Conservation (phyloP, 2,329 filamentous ascomycete species). For the Aspergillus sp. region DNA sequence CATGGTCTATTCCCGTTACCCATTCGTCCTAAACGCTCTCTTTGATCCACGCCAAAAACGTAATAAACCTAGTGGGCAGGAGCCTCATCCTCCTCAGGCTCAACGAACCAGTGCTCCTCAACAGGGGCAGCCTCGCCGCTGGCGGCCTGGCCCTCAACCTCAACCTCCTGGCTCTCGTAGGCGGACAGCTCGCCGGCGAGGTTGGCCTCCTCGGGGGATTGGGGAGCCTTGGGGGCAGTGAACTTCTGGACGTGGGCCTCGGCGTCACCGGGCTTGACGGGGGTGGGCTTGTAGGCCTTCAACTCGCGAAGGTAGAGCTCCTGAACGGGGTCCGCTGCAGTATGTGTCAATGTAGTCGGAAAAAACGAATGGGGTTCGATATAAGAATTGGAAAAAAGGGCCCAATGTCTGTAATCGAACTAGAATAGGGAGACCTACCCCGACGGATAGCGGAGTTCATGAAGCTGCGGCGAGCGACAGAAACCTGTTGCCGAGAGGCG, state of each 20-base stretch:
- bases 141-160: slow-evolving; percentile 80
- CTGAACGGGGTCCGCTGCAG: slow-evolving; percentile 90
- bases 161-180: slow-evolving; percentile 90
- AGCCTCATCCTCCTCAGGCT: slow-evolving; percentile 53
- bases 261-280: slow-evolving; percentile 77
- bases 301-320: slow-evolving; percentile 96
- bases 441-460: slow-evolving; percentile 55
- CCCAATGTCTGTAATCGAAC: slow-evolving; percentile 5
- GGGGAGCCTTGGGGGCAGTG: slow-evolving; percentile 67
- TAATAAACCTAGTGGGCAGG: slow-evolving; percentile 36
- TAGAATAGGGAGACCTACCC: slow-evolving; percentile 43
- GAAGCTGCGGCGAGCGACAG: slow-evolving; percentile 56
- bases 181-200: slow-evolving; percentile 85
- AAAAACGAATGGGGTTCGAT: slow-evolving; percentile 18
- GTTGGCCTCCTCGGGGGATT: slow-evolving; percentile 88
- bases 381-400: slow-evolving; percentile 1
- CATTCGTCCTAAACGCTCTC: slow-evolving; percentile 19
- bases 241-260: slow-evolving; percentile 91
- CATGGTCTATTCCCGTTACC: slow-evolving; percentile 13
- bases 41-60: slow-evolving; percentile 17
- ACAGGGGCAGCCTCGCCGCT: slow-evolving; percentile 54
- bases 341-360: slow-evolving; percentile 11
- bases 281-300: slow-evolving; percentile 83
- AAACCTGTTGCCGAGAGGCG: slow-evolving; percentile 52
- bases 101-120: slow-evolving; percentile 75